Base-by-base conservation (phyloP, 768 basidiomycete species). In the Goffeauzyma gilvescens region DNA sequence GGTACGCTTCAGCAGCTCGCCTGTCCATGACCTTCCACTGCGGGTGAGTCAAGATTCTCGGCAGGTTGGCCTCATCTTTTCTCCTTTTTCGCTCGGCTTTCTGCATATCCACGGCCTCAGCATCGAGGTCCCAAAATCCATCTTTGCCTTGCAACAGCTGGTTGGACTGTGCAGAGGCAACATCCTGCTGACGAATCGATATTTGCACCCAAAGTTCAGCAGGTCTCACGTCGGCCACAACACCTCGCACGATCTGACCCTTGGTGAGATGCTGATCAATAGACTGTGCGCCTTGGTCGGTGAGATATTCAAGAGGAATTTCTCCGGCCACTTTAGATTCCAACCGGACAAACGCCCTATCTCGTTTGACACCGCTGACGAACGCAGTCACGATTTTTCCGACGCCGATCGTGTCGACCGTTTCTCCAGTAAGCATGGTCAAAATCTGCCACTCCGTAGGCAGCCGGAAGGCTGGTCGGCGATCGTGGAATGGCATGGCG, bases 1-100 rank as follows among this genome's bases (percentile, higher is more conserved):
- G 69, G 58, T 79, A 81, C 26, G 76, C 71, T 65, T 96, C 93
- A 1, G 93, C 89, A 52, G 93, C 80, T 12, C 72, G 67, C 6
- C 82, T 76, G 50, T 84, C 89, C 70, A 90, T 78, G 57, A 93
- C 85, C 59, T 89, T 82, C 74, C 95, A 98, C 63, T 90, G 87
- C 2, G 90, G 93, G 62, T 98, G 93, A 60, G 95, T 86, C 67
- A 98, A 83, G 41, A 90, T 76, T 20, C 90, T 71, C 46, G 84
- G 74, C 26, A 76, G 73, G 48, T 74, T 72, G 52, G 82, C 80
- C 7, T 75, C 78, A 55, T 85, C 80, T 1, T 81, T 76, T 35
- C 82, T 70, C 67, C 85, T 89, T 67, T 83, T 89, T 50, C 83
- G 73, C 18, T 72, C 74, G 48, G 79, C 67, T 50, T 83, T 66